These are phyloP conservation scores for Trichoderma koningiopsis DNA, from an alignment of 2,329 filamentous ascomycete species.

Conservation along the genomic window DNA sequence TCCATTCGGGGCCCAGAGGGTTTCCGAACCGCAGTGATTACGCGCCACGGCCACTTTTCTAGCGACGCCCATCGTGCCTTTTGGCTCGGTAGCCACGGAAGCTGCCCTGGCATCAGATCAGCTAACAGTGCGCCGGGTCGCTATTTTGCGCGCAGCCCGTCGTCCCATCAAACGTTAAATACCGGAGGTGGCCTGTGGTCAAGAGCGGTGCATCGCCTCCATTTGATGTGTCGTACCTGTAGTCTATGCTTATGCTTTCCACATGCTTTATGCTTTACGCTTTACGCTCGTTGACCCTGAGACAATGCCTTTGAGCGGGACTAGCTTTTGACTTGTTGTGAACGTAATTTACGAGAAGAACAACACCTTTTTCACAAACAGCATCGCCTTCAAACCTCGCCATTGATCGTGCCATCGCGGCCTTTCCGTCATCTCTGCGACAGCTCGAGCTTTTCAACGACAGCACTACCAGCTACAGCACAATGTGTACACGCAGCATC, in stretches of 20 bases:
- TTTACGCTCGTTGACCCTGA: slow-evolving; percentile 16
- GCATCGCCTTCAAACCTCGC: neutral
- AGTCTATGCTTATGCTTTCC: neutral
- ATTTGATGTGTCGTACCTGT: neutral
- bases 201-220: slow-evolving; percentile 6
- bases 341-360: neutral
- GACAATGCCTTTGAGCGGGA: neutral
- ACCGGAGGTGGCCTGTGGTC: neutral
- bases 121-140: slow-evolving; percentile 14
- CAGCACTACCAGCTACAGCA: neutral
- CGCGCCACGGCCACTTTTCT: neutral
- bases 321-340: slow-evolving; percentile 4
- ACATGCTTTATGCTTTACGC: neutral
- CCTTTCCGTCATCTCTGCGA: neutral
- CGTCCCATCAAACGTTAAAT: slow-evolving; percentile 26
- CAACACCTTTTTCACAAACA: neutral
- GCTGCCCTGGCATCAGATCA: slow-evolving; percentile 13
- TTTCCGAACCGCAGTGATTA: slow-evolving; percentile 15
- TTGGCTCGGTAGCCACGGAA: slow-evolving; percentile 16
- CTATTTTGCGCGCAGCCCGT: slow-evolving; percentile 23
- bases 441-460: neutral
- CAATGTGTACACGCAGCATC: slow-evolving; percentile 41
- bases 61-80: slow-evolving; percentile 16
- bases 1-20: slow-evolving; percentile 13
- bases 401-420: neutral